Evolutionary conservation across 768 basidiomycete species (phyloP).

Genomic region (Macrolepiota dolichaula): DNA sequence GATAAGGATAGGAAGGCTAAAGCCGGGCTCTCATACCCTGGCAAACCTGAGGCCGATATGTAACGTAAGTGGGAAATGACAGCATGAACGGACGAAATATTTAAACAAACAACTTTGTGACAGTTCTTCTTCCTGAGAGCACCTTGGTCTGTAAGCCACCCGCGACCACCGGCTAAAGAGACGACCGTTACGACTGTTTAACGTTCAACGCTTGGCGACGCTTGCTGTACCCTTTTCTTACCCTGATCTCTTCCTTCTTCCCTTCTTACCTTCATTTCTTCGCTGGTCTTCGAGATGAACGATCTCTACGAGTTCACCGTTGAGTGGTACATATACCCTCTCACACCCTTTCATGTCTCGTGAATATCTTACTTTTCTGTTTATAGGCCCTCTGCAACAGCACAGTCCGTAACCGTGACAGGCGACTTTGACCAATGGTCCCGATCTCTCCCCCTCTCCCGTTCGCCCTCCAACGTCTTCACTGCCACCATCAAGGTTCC

Average conservation of each 20-base stretch:
- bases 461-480: conserved; percentile 39
- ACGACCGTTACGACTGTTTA: neutral
- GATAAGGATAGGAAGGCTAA: conserved; percentile 5
- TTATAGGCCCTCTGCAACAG: conserved; percentile 55
- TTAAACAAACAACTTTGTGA: neutral
- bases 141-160: neutral
- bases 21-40: neutral
- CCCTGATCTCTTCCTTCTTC: neutral
- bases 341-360: neutral
- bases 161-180: neutral
- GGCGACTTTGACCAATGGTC: conserved; percentile 66
- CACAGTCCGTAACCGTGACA: conserved; percentile 62
- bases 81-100: neutral
- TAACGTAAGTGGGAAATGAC: neutral
- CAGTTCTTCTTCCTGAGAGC: neutral
- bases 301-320: conserved; percentile 52
- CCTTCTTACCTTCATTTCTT: neutral
- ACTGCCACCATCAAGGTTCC: conserved; percentile 50
- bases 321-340: conserved; percentile 38
- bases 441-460: conserved; percentile 13
- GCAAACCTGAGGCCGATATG: neutral
- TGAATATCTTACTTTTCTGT: conserved; percentile 4
- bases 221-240: neutral
- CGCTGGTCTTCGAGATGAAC: conserved; percentile 17
- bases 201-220: neutral